Base-by-base conservation (phyloP, 805 yeast species). In the Saccharomycopsis amapae region DNA sequence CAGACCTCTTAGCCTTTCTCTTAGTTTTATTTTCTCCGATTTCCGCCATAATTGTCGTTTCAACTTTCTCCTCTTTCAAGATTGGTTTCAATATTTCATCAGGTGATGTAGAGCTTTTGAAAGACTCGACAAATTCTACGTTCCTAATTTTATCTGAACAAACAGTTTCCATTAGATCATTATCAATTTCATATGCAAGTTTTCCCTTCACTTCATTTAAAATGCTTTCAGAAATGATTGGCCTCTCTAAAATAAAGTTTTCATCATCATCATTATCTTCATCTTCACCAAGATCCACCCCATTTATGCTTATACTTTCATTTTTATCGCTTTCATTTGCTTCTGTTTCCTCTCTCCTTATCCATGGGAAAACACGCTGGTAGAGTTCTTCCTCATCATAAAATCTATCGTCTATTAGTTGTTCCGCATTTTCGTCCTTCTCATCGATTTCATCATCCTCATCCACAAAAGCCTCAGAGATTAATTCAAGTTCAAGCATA, bases 291-390 rank as follows among this genome's bases (percentile, higher is more conserved):
- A 17, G 23, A 2, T 38, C 43, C n/a, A n/a, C n/a, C n/a, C n/a
- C n/a, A n/a, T 20, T 44, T 33, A 15, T 28, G 20, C 15, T n/a
- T 23, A 2, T 40, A n/a, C n/a, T n/a, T 19, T 26, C 22, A 12
- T 31, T 34, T 10, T 40, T 17, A 17, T 40, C 34, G 9, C 20
- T 17, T 17, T 22, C 38, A 2, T 42, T 5, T 9, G 5, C 28
- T 28, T 15, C 23, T 15, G 40, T 45, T 6, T 18, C 23, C 5
- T 40, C 17, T 15, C 12, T 38, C 31, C 30, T 36, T 6, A 50
- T 15, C 53, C 53, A 50, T 12, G 51, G 53, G 26, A 50, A 50
- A 1, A 50, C 48, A 26, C 49, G 32, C 19, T 44, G 26, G 31
- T 46, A 50, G 13, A 50, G 20, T 20, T 46, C 49, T 5, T 50